Conservation (phyloP, 495 filamentous ascomycete species). For the Immersiella caudata region DNA sequence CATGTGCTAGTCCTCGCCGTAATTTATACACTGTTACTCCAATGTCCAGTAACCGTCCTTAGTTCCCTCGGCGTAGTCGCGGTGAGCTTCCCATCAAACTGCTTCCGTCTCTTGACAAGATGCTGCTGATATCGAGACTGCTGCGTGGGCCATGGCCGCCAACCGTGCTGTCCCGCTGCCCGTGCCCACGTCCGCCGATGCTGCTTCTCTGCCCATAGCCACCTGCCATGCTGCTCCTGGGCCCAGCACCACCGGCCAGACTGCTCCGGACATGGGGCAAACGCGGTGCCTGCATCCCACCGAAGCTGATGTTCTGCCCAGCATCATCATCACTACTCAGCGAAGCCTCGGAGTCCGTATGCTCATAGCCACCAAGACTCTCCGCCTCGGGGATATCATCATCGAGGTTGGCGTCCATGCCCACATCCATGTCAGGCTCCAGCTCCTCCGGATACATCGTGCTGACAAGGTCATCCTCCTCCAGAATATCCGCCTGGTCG, state of each 20-base stretch:
- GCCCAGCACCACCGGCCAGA: constrained; percentile 4
- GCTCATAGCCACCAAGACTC: constrained; percentile 60
- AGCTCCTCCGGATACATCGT: constrained; percentile 27
- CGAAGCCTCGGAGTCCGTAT: constrained; percentile 83
- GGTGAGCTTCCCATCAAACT: constrained; percentile 54
- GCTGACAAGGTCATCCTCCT: constrained; percentile 54
- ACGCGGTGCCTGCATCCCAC: constrained; percentile 20
- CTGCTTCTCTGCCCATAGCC: background rate
- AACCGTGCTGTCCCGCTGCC: constrained; percentile 20
- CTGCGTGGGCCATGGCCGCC: constrained; percentile 41
- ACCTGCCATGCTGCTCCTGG: constrained; percentile 21
- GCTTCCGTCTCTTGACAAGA: constrained; percentile 53
- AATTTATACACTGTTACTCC: background rate
- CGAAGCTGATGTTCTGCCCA: constrained; percentile 28
- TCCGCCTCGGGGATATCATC: constrained; percentile 69
- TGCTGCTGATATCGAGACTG: constrained; percentile 54
- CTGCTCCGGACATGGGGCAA: constrained; percentile 19
- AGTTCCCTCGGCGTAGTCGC: constrained; percentile 30
- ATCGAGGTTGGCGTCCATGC: constrained; percentile 64
- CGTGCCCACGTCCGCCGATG: background rate
- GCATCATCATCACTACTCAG: constrained; percentile 46
- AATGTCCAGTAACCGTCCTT: background rate
- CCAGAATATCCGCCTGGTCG: constrained; percentile 51
- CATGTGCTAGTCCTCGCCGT: constrained; percentile 10
- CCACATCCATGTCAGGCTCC: constrained; percentile 47